Base-by-base conservation (phyloP, 2,329 filamentous ascomycete species). In the Podosphaera aphanis region DNA sequence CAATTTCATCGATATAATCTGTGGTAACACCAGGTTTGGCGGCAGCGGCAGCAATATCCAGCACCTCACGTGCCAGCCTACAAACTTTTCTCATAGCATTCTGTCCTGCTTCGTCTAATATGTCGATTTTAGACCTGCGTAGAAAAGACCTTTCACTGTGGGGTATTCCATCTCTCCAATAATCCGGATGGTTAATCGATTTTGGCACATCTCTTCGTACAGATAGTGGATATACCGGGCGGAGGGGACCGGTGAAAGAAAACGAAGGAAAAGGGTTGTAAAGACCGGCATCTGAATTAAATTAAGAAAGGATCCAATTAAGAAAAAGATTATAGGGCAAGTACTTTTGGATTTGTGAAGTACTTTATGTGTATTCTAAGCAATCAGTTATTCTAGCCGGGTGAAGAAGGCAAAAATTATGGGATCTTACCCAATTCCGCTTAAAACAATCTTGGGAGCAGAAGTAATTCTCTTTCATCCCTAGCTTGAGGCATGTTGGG, bases 381-480 rank as follows among this genome's bases (percentile, higher is more conserved):
- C 10, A 23, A 21, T 19, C n/a, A 11, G 23, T 44, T 44, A 44
- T 18, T 33, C 18, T 39, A 2, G 42, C 11, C 5, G 27, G 11
- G 7, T 44, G 7, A 35, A 31, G n/a, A 27, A 27, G 35, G 15
- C 16, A 13, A 42, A 42, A 10, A 29, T 21, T 5, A 18, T 38
- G 16, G 11, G 19, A 21, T 51, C 74, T 56, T 76, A 95, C 90
- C 90, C 90, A 98, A 68, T 85, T 98, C 63, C 77, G 79, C 71
- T 94, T 95, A 67, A 98, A 98, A 69, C 90, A 98, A 56, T 95
- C 90, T 63, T 98, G 90, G 23, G 85, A 85, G 68, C 90, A 98
- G 66, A 95, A 98, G 65, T 77, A 94, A 66, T 84, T 93, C 58
- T 90, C 83, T 60, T 86, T 77, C 56, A 77, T 79, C 46, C 80